Percentiles rank a stretch among this genome's conserved stretches.
phyloP scores from a whole-genome alignment of 805 yeast genomes.

The Metschnikowia similis region DNA sequence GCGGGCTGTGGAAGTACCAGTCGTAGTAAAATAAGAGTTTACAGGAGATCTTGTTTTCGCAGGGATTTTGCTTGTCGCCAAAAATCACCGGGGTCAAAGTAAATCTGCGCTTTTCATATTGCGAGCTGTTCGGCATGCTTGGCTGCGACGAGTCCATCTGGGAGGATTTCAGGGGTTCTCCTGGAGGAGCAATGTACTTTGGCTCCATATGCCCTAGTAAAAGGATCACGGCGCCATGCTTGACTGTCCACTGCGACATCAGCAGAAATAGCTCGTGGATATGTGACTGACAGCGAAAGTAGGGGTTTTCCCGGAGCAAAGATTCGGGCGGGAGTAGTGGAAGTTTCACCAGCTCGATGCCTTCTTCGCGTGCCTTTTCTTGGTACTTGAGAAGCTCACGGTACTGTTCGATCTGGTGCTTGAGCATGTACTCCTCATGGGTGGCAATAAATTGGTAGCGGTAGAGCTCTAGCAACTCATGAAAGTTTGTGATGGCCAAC shows the following conservation, averaged over 20 bases:
- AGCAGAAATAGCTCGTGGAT: slow-evolving; percentile 22
- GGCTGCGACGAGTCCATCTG: slow-evolving; percentile 3
- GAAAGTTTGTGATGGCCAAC: slow-evolving; percentile 28
- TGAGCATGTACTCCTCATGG: slow-evolving; percentile 31
- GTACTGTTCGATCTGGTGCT: slow-evolving; percentile 29
- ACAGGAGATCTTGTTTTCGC: slow-evolving; percentile 17
- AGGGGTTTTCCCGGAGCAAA: slow-evolving; percentile 27
- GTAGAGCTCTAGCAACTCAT: slow-evolving; percentile 34
- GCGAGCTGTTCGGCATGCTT: slow-evolving; percentile 1
- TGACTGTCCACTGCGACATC: slow-evolving; percentile 22
- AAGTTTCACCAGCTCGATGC: slow-evolving; percentile 18
- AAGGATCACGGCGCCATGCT: slow-evolving; percentile 23
- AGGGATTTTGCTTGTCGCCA: slow-evolving; percentile 8
- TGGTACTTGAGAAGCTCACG: slow-evolving; percentile 16
- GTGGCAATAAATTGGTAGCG: slow-evolving; percentile 28
- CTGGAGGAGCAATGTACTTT: slow-evolving; percentile 13
- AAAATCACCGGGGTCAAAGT: slow-evolving; percentile 10
- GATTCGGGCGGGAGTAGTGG: slow-evolving; percentile 31
- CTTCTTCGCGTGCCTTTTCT: slow-evolving; percentile 21
- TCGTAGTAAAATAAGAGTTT: slow-evolving; percentile 32
- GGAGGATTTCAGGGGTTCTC: not conserved
- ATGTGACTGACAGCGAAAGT: slow-evolving; percentile 29
- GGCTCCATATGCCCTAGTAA: slow-evolving; percentile 31
- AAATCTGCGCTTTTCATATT: not conserved
- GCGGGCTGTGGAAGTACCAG: slow-evolving; percentile 26